Percentiles rank a stretch among this genome's conserved stretches.
Evolutionary conservation across 2,329 filamentous ascomycete species (phyloP).

Genomic region (Ophiostoma perfectum): DNA sequence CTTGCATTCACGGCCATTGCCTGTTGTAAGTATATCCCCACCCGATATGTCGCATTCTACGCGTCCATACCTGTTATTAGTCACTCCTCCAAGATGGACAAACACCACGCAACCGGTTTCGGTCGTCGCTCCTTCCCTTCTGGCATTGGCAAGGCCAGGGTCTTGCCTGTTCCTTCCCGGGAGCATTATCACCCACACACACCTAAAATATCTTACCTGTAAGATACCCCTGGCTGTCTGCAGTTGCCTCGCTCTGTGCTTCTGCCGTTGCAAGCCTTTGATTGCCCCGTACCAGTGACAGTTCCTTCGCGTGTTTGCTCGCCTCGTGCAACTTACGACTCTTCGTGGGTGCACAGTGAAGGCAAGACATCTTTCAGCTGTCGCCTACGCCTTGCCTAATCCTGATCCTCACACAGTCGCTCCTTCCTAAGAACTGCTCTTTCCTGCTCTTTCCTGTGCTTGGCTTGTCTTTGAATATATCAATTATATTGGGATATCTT

Average conservation of each 20-base stretch:
- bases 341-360: not conserved
- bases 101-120: not conserved
- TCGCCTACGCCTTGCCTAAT: not conserved
- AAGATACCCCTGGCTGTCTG: not conserved
- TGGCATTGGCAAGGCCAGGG: not conserved
- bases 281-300: not conserved
- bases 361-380: slow-evolving; percentile 1
- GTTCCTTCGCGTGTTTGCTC: not conserved
- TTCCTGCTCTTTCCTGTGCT: not conserved
- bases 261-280: not conserved
- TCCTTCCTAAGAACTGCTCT: not conserved
- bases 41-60: not conserved
- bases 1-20: too few relatives aligned
- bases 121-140: not conserved
- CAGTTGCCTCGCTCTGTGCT: not conserved
- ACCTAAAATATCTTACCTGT: not conserved
- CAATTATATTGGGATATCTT: too few relatives aligned
- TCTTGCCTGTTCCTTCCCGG: not conserved
- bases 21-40: too few relatives aligned
- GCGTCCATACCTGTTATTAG: not conserved
- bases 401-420: not conserved
- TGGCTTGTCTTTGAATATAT: not conserved
- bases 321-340: not conserved
- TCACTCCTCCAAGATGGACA: not conserved
- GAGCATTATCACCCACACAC: not conserved